Evolutionary conservation across 768 basidiomycete genomes (phyloP).

Genomic region (Trametes cingulata): DNA sequence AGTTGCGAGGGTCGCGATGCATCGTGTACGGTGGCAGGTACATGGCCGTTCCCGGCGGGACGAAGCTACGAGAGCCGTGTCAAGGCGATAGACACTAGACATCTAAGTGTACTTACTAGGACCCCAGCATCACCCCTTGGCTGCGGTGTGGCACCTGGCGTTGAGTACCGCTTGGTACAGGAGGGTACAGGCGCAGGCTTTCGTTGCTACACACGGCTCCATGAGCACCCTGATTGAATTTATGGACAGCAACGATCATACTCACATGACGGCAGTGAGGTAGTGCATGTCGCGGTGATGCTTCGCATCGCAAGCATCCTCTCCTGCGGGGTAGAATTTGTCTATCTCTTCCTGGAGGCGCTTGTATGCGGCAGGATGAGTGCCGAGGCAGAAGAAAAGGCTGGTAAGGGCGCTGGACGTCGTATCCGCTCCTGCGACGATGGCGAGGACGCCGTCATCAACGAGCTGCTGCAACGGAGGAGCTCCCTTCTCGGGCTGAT

Average conservation of each 20-base stretch:
- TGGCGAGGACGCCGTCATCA: conserved; percentile 43
- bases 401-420: conserved; percentile 40
- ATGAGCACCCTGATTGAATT: too few species aligned
- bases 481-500: conserved; percentile 36
- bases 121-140: conserved; percentile 35
- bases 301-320: conserved; percentile 22
- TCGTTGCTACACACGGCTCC: conserved; percentile 41
- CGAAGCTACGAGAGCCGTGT: conserved; percentile 11
- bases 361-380: conserved; percentile 34
- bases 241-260: background rate
- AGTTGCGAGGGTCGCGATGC: conserved; percentile 49
- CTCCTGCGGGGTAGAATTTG: conserved; percentile 38
- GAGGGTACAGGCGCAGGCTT: conserved; percentile 45
- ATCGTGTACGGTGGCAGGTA: conserved; percentile 42
- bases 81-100: background rate
- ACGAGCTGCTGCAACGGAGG: conserved; percentile 39
- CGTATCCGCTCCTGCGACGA: conserved; percentile 50
- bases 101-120: conserved; percentile 37
- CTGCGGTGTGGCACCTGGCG: conserved; percentile 36
- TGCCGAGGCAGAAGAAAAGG: conserved; percentile 38
- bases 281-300: conserved; percentile 23
- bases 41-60: conserved; percentile 31
- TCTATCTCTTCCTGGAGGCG: conserved; percentile 44
- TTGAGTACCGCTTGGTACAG: conserved; percentile 41
- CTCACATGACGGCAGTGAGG: conserved; percentile 29